These are phyloP conservation scores for Pichia thaimueangensis DNA, from an alignment of 805 yeast genomes.

Conservation along the genomic window DNA sequence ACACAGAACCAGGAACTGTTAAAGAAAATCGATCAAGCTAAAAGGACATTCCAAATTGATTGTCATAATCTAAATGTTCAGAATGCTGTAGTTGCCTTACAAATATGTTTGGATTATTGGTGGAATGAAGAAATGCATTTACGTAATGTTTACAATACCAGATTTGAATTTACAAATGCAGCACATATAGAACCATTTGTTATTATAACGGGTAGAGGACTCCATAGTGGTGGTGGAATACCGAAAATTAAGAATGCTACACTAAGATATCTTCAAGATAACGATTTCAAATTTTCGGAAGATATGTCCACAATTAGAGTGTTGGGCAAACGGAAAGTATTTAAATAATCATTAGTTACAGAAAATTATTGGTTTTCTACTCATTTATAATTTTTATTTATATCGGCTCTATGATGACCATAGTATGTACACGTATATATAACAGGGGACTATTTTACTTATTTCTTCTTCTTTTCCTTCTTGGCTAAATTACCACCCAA, in stretches of 20 bases:
- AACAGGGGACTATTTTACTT: too few species aligned
- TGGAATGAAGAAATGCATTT: constrained; percentile 50
- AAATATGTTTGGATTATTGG: constrained; percentile 43
- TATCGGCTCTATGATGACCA: background rate
- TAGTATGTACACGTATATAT: too few species aligned
- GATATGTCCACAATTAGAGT: constrained; percentile 38
- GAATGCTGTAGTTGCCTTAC: constrained; percentile 38
- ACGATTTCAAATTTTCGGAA: constrained; percentile 42
- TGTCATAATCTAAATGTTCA: constrained; percentile 48
- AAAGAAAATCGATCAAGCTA: constrained; percentile 10
- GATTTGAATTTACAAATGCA: constrained; percentile 30
- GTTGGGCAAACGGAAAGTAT: constrained; percentile 31
- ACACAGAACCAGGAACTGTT: background rate
- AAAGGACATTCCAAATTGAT: constrained; percentile 35
- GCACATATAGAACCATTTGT: constrained; percentile 36
- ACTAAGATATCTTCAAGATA: constrained; percentile 30
- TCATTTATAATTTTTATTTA: background rate
- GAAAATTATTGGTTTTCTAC: background rate
- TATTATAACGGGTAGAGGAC: constrained; percentile 64
- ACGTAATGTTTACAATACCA: constrained; percentile 38
- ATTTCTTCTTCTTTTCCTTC: constrained; percentile 26
- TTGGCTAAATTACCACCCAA: constrained; percentile 32
- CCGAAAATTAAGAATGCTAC: constrained; percentile 43
- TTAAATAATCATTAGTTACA: background rate
- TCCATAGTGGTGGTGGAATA: constrained; percentile 56